Conservation (phyloP, 1,284 basidiomycete genomes). For the Ustilago tritici region DNA sequence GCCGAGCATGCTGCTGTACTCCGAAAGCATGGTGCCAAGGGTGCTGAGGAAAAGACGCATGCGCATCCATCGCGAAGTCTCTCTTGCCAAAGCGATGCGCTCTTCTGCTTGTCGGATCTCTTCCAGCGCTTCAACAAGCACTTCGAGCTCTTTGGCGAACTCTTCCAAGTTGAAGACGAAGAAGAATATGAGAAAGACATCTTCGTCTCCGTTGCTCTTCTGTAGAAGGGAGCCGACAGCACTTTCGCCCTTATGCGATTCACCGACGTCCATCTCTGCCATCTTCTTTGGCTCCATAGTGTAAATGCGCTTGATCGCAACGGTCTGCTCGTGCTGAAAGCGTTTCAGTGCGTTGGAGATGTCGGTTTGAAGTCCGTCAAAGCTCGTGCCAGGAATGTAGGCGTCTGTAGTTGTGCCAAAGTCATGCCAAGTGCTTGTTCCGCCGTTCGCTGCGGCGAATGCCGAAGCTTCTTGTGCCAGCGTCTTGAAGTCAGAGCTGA, state of each 20-base stretch:
- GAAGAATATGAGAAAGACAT: slow-evolving; percentile 65
- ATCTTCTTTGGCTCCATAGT: slow-evolving; percentile 58
- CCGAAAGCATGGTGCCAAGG: slow-evolving; percentile 20
- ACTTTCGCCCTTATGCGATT: background rate
- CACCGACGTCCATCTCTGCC: slow-evolving; percentile 8
- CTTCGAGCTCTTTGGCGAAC: slow-evolving; percentile 56
- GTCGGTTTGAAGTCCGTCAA: slow-evolving; percentile 49
- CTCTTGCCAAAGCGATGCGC: slow-evolving; percentile 42
- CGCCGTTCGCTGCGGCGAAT: slow-evolving; percentile 10
- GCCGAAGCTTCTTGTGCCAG: slow-evolving; percentile 9
- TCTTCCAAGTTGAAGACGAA: slow-evolving; percentile 67
- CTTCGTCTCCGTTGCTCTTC: slow-evolving; percentile 55
- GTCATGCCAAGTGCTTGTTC: slow-evolving; percentile 32
- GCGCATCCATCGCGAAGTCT: slow-evolving; percentile 41
- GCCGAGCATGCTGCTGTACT: slow-evolving; percentile 37
- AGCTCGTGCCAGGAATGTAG: slow-evolving; percentile 42
- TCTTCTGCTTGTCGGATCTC: slow-evolving; percentile 48
- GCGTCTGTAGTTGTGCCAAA: slow-evolving; percentile 22
- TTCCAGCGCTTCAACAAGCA: slow-evolving; percentile 53
- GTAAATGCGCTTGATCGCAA: slow-evolving; percentile 63
- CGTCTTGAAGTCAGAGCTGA: slow-evolving; percentile 9
- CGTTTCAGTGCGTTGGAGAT: slow-evolving; percentile 50
- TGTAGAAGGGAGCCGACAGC: slow-evolving; percentile 17
- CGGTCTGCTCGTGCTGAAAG: slow-evolving; percentile 63
- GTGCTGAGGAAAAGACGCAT: slow-evolving; percentile 29